These are phyloP conservation scores for Poa annua DNA, from an alignment of 176 grass and related monocot species.

Conservation along the genomic window DNA sequence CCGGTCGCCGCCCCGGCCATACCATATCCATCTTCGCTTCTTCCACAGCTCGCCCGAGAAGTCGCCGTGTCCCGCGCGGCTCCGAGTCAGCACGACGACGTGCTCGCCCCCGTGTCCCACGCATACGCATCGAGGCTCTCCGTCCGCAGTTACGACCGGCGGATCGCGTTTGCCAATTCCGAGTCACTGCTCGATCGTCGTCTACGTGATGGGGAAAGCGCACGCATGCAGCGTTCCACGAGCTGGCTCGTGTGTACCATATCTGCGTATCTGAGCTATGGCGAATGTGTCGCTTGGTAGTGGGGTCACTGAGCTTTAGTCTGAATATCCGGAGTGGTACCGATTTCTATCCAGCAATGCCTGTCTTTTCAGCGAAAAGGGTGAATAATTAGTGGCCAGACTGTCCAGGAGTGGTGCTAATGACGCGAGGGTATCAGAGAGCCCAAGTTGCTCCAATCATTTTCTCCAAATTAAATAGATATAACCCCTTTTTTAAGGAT, in stretches of 20 bases:
- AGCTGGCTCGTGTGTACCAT: no score
- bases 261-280: neutral
- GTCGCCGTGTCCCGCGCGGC: no score
- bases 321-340: constrained; percentile 37
- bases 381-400: neutral
- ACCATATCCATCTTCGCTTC: no score
- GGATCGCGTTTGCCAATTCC: neutral
- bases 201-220: constrained; percentile 19
- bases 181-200: neutral
- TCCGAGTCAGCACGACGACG: no score
- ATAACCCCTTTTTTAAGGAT: no score
- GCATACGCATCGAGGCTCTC: neutral
- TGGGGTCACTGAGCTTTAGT: constrained; percentile 10
- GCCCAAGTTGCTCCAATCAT: constrained; percentile 1
- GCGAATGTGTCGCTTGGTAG: neutral
- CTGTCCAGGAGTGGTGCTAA: neutral
- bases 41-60: no score
- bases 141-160: no score
- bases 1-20: neutral
- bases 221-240: neutral
- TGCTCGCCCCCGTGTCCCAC: neutral
- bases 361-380: constrained; percentile 28
- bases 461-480: neutral
- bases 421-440: neutral
- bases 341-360: constrained; percentile 11